Evolutionary conservation across 2,329 filamentous ascomycete species (phyloP), one percentile per base, ranked within the genome.

Genomic region (Alternaria burnsii): DNA sequence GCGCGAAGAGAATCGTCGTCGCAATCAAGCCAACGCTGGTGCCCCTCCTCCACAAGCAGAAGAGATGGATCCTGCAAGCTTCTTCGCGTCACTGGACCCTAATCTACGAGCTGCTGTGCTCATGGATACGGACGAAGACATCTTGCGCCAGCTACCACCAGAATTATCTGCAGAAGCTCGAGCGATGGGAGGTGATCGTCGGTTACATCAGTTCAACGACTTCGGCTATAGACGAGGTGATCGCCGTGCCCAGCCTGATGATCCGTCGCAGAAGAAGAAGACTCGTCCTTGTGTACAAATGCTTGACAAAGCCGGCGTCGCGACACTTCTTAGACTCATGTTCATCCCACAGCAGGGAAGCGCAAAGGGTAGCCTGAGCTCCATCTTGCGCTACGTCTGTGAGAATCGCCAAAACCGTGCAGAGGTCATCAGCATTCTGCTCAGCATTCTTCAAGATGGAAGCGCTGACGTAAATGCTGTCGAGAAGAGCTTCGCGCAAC

Each of bases 241-340:
- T 71, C 71, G 78, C 54, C 68, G 80, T 52, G 70, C 80, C 65
- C 72, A 74, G 52, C 81, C 78, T 44, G 84, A 82, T 55, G 82
- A 82, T 44, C 78, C 79, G 59, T 74, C 67, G 80, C 87, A 67
- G 74, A 86, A 85, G 76, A 94, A 93, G 80, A 90, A 91, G 71
- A 68, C 75, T 58, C 91, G 91, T 62, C 89, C 92, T 22, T 91
- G 96, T 59, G 91, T 97, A 24, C 95, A 99, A 76, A 97, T 99
- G 91, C 87, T 99, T 30, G 95, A 99, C 79, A 97, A 97, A 80
- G 87, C 94, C 47, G 95, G 96, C 26, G 90, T 99, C 67, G 95
- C 96, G 26, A 98, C 95, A n/a, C 83, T 99, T 34, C 85, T 99
- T 43, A 92, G 96, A n/a, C 86, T 99, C 10, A 97, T 99, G 94